These are phyloP conservation scores for Galerina sulciceps DNA, from an alignment of 768 basidiomycete species.

Conservation along the genomic window DNA sequence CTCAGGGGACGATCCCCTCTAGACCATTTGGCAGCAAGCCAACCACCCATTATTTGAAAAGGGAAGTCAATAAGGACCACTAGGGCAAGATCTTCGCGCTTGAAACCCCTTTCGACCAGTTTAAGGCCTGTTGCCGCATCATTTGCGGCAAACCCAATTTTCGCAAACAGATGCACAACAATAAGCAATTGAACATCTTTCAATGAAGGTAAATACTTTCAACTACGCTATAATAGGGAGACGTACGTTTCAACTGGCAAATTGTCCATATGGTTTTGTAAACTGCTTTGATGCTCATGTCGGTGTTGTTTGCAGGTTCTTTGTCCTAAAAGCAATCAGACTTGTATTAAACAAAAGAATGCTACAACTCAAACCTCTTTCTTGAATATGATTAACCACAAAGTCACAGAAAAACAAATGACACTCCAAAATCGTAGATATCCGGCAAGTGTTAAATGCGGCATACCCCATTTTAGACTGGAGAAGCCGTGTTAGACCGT, in stretches of 20 bases:
- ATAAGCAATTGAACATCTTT: constrained; percentile 91
- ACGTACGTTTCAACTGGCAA: constrained; percentile 84
- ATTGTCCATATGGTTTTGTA: constrained; percentile 97
- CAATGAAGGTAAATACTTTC: constrained; percentile 2
- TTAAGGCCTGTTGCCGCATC: constrained; percentile 92
- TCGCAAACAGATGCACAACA: constrained; percentile 85
- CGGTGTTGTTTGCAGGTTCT: constrained; percentile 70
- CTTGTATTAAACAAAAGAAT: not conserved
- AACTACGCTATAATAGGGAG: constrained; percentile 2
- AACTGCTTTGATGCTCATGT: constrained; percentile 88
- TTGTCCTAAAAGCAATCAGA: constrained; percentile 58
- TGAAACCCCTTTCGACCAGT: constrained; percentile 95
- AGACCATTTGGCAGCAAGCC: constrained; percentile 92
- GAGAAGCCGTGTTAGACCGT: not conserved
- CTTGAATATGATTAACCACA: constrained; percentile 87
- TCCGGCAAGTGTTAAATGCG: constrained; percentile 68
- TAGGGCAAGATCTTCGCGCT: constrained; percentile 93
- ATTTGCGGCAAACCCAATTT: constrained; percentile 93
- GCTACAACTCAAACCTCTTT: constrained; percentile 68
- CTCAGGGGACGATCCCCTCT: constrained; percentile 76
- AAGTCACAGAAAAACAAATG: constrained; percentile 81
- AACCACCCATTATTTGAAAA: constrained; percentile 94
- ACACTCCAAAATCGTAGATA: constrained; percentile 90
- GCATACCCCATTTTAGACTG: constrained; percentile 79
- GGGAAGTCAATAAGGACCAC: constrained; percentile 97